Evolutionary conservation across 2,329 filamentous ascomycete genomes (phyloP), one percentile per base, ranked within the genome.

Genomic region (Microdochium nivale): DNA sequence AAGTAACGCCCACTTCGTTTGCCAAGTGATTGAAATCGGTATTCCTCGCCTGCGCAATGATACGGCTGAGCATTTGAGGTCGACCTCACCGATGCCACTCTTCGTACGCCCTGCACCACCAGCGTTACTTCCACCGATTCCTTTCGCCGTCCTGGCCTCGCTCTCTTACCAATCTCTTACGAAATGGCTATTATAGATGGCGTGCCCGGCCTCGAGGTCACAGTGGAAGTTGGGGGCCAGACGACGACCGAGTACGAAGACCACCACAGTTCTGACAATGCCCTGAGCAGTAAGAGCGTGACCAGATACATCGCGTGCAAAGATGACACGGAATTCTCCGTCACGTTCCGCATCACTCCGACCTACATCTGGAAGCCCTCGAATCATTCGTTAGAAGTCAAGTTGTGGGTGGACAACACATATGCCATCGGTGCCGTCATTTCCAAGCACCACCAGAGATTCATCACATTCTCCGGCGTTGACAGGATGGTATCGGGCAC

Each of bases 261-360:
- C 21, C 60, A 58, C 5, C 30, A 65, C 32, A 50, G 48, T 11
- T 30, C 9, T 37, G 50, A 10, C 55, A 58, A 1, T 48, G 53
- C 23, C 33, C 53, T 37, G 5, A 30, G 27, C 27, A 11, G 11
- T 21, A 47, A 23, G 51, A 40, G 50, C n/a, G 11, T 56, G 47
- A 55, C 48, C 10, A 59, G 63, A 46, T 69, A 65, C 49, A 60
- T 68, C 33, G 61, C 68, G 54, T 62, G 61, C 9, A 40, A 56
- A 10, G 58, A 65, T 25, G 49, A 65, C 16, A 40, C 57, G 14
- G 50, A 59, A 11, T 68, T 67, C 50, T 25, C 55, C 4, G 37
- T 67, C 27, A 21, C 30, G 4, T 11, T 60, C 16, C 27, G 49
- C 1, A 47, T 66, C 1, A 8, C 50, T 24, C n/a, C 54, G 1